Base-by-base conservation (phyloP, 805 yeast species). In the Hyphopichia homilentoma region DNA sequence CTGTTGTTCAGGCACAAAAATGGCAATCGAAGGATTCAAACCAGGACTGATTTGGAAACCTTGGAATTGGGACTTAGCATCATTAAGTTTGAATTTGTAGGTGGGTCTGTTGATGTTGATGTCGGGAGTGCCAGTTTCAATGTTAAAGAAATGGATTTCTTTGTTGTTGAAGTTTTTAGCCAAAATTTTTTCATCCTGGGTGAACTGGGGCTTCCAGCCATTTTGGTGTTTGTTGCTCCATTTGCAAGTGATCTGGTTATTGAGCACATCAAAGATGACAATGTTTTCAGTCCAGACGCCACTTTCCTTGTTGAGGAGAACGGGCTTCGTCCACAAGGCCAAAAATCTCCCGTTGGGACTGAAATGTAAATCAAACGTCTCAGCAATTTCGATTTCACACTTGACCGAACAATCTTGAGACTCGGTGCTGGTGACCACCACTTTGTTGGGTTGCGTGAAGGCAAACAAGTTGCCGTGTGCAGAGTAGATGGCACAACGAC, bases 171-270 rank as follows among this genome's bases (percentile, higher is more conserved):
- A 57, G 39, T 65, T 65, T 53, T 80, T 74, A 29, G 86, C 83
- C 58, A 83, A 69, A 43, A 75, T 67, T 43, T 73, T 68, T 66
- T 88, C 96, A 57, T 88, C 93, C 39, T 73, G 71, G 6, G 94
- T 84, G 57, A 81, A 88, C 61, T 87, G 95, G n/a, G 94, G 84
- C 54, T 77, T 75, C 97, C 97, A 90, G 16, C 90, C 90, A 41
- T 78, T 76, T 65, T 90, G 97, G 32, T 79, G 78, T 59, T 83
- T 85, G 44, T 85, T 83, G 32, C 82, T 68, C 70, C 83, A 88
- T 42, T 78, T 73, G 38, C 72, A 74, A 32, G 77, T 62, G 32
- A 75, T 61, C 34, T 63, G 64, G 25, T 70, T 70, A 16, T 65
- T 61, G 26, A 47, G 48, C 30, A 83, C 61, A 43, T 77, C 72